These are phyloP conservation scores for Morella rubra DNA, from an alignment of 306 rosid genomes.

Conservation along the genomic window DNA sequence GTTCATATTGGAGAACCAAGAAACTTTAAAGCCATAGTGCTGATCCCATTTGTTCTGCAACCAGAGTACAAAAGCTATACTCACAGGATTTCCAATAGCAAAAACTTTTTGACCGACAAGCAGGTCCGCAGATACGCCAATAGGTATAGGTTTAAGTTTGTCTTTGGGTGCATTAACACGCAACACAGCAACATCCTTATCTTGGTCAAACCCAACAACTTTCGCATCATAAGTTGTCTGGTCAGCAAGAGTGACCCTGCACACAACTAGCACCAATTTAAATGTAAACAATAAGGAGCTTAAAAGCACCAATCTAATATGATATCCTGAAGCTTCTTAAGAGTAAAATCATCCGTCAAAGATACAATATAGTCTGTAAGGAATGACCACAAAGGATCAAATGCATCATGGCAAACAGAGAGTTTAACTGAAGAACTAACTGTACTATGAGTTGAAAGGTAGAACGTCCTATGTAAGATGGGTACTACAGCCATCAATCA, in stretches of 20 bases:
- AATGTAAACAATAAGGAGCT: constrained; percentile 27
- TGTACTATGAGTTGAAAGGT: not conserved
- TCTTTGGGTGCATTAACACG: constrained; percentile 83
- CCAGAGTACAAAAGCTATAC: constrained; percentile 23
- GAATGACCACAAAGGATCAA: not conserved
- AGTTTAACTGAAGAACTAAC: not conserved
- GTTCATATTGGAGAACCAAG: constrained; percentile 9
- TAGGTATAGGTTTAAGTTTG: constrained; percentile 82
- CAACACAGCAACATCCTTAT: constrained; percentile 95
- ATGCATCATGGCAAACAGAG: not conserved
- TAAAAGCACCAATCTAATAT: not conserved
- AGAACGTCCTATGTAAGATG: not conserved
- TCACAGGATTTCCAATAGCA: constrained; percentile 98
- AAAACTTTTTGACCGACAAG: constrained; percentile 98
- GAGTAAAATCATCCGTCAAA: constrained; percentile 6
- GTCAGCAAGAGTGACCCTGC: constrained; percentile 95
- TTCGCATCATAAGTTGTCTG: constrained; percentile 83
- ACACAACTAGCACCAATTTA: constrained; percentile 47
- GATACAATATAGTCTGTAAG: not conserved
- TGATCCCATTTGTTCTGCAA: not conserved
- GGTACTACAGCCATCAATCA: not conserved
- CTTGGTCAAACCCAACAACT: constrained; percentile 98
- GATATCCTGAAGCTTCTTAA: constrained; percentile 26
- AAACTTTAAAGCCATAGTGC: not conserved
- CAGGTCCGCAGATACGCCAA: constrained; percentile 88